Percentiles rank a stretch among this genome's conserved stretches.
Evolutionary conservation across 495 filamentous ascomycete genomes (phyloP).

Genomic region (Cenococcum geophilum): DNA sequence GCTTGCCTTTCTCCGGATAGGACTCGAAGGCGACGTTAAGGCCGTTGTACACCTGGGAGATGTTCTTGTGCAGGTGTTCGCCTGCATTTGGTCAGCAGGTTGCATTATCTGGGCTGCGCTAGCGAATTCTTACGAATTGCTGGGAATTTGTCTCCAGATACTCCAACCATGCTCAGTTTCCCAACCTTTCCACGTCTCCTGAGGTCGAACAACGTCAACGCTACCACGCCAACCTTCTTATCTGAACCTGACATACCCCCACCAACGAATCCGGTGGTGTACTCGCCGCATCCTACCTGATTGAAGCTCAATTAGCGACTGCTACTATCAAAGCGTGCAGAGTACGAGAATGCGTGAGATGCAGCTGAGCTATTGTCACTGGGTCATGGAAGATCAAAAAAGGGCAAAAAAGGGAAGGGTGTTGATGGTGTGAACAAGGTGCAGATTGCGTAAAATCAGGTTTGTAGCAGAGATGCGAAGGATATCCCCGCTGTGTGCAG

Average conservation of each 20-base stretch:
- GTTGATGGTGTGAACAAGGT: constrained; percentile 10
- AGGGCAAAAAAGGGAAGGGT: constrained; percentile 1
- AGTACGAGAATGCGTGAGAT: constrained; percentile 13
- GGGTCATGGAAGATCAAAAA: constrained; percentile 4
- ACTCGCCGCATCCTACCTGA: constrained; percentile 85
- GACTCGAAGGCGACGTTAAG: constrained; percentile 78
- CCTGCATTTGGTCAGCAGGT: constrained; percentile 43
- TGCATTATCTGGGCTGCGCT: neutral
- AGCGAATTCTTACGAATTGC: constrained; percentile 64
- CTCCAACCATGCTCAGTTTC: constrained; percentile 81
- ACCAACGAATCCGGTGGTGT: constrained; percentile 59
- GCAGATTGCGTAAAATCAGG: neutral
- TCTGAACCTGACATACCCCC: constrained; percentile 31
- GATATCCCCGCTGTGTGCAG: constrained; percentile 1
- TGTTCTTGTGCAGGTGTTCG: constrained; percentile 82
- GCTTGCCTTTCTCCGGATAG: constrained; percentile 64
- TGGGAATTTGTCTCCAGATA: constrained; percentile 80
- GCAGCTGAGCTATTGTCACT: neutral
- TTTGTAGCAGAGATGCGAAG: neutral
- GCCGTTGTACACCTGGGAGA: constrained; percentile 77
- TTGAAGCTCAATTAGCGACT: constrained; percentile 8
- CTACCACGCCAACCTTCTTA: constrained; percentile 81
- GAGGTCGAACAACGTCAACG: constrained; percentile 83
- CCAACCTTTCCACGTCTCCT: constrained; percentile 82
- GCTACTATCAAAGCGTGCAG: constrained; percentile 29